These are phyloP conservation scores for Fraxinus nigra DNA, from an alignment of 305 asterid genomes.

Conservation along the genomic window DNA sequence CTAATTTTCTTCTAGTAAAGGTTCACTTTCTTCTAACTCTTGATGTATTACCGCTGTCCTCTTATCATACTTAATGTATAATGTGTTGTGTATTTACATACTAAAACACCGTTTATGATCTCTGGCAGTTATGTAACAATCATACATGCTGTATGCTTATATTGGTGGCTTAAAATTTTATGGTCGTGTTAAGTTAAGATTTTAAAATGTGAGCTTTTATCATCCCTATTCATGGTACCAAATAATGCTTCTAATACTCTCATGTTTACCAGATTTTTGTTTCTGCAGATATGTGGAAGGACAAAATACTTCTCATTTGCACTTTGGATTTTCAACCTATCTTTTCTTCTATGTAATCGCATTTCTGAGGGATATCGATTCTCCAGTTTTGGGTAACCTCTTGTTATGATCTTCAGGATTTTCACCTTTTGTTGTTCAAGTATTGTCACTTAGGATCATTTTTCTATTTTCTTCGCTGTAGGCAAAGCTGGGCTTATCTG, in stretches of 20 bases:
- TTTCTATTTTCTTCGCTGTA: slow-evolving; percentile 34
- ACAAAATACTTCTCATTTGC: slow-evolving; percentile 57
- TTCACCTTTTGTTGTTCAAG: slow-evolving; percentile 11
- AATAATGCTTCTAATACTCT: slow-evolving; percentile 37
- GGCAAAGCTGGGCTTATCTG: slow-evolving; percentile 71
- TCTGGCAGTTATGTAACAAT: neutral
- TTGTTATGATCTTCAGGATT: slow-evolving; percentile 19
- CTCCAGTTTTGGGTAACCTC: slow-evolving; percentile 78
- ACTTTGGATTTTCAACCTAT: slow-evolving; percentile 78
- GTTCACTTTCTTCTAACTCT: slow-evolving; percentile 38
- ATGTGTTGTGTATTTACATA: neutral
- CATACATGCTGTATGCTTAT: neutral
- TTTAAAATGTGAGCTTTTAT: slow-evolving; percentile 10
- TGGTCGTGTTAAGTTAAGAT: slow-evolving; percentile 8
- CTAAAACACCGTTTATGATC: slow-evolving; percentile 10
- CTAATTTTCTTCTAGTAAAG: slow-evolving; percentile 84
- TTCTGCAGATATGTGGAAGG: slow-evolving; percentile 82
- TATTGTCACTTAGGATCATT: slow-evolving; percentile 7
- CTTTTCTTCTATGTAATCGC: slow-evolving; percentile 79
- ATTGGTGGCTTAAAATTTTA: slow-evolving; percentile 15
- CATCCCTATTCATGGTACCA: slow-evolving; percentile 1
- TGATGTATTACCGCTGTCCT: slow-evolving; percentile 22
- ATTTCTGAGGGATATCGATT: slow-evolving; percentile 83
- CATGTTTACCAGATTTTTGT: slow-evolving; percentile 47
- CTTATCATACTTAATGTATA: slow-evolving; percentile 1